These are phyloP conservation scores for Wickerhamiella dianesei DNA, from an alignment of 805 yeast genomes.

Conservation along the genomic window DNA sequence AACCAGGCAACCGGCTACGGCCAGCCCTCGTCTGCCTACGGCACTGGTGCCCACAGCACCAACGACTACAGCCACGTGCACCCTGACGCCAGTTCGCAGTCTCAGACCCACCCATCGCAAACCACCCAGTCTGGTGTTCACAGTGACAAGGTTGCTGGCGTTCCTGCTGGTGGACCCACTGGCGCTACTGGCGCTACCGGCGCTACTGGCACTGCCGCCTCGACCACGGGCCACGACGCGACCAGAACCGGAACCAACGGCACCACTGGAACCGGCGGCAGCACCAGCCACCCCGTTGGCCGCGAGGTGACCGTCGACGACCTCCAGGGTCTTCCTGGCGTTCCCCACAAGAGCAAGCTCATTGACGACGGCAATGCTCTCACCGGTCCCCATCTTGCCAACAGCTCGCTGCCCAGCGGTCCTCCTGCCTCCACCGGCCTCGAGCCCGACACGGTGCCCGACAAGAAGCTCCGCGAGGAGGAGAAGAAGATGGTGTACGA, in stretches of 20 bases:
- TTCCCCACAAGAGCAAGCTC: slow-evolving; percentile 18
- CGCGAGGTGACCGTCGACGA: slow-evolving; percentile 14
- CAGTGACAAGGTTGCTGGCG: slow-evolving; percentile 1
- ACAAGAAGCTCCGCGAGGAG: slow-evolving; percentile 1
- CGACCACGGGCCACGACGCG: slow-evolving; percentile 5
- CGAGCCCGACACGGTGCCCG: slow-evolving; percentile 6
- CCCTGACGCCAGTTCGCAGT: background rate
- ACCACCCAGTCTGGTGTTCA: too few species aligned
- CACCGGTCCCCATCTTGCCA: slow-evolving; percentile 17
- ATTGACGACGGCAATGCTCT: slow-evolving; percentile 18
- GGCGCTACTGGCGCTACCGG: background rate
- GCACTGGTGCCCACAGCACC: background rate
- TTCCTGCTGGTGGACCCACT: slow-evolving; percentile 1
- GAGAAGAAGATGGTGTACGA: background rate
- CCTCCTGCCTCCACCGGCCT: slow-evolving; percentile 4
- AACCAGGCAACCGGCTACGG: slow-evolving; percentile 1
- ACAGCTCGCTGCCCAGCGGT: slow-evolving; percentile 12
- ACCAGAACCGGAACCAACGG: slow-evolving; percentile 3
- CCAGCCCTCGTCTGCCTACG: background rate
- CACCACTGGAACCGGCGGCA: slow-evolving; percentile 20
- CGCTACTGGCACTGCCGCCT: slow-evolving; percentile 6
- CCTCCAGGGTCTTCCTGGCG: slow-evolving; percentile 18
- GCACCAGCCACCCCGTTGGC: slow-evolving; percentile 17
- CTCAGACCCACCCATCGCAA: too few species aligned
- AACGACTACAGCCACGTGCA: background rate